Evolutionary conservation across 2,329 filamentous ascomycete species (phyloP).

Genomic region (Cladophialophora immunda): DNA sequence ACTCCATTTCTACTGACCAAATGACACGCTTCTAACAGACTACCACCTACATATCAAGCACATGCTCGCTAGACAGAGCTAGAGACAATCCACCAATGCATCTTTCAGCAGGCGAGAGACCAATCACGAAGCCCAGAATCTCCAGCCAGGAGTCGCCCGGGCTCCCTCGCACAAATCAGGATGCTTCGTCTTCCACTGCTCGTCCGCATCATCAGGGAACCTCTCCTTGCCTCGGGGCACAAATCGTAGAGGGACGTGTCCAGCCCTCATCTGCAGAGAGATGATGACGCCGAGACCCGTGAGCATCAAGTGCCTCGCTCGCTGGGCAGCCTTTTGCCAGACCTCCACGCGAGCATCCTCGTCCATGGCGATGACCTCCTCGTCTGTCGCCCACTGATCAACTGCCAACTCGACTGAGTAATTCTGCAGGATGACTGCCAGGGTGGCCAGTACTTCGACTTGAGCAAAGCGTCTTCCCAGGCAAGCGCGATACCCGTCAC

Average conservation of each 20-base stretch:
- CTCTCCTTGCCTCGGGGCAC: constrained; percentile 75
- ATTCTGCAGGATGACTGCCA: constrained; percentile 62
- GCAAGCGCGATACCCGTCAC: constrained; percentile 63
- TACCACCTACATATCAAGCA: neutral
- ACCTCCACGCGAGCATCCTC: constrained; percentile 57
- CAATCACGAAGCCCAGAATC: constrained; percentile 28
- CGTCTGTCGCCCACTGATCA: constrained; percentile 64
- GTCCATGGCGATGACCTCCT: constrained; percentile 63
- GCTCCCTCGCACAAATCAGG: constrained; percentile 31
- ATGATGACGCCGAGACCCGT: constrained; percentile 68
- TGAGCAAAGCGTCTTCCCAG: constrained; percentile 66
- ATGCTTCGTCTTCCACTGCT: constrained; percentile 41
- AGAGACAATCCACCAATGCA: constrained; percentile 17
- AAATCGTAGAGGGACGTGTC: constrained; percentile 70
- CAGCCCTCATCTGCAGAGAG: constrained; percentile 74
- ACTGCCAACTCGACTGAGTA: constrained; percentile 77
- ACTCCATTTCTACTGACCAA: neutral
- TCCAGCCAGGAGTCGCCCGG: constrained; percentile 23
- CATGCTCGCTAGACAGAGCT: constrained; percentile 12
- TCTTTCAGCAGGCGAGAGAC: neutral
- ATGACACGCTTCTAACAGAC: neutral
- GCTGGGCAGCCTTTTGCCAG: constrained; percentile 69
- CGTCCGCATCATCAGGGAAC: constrained; percentile 57
- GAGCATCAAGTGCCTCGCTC: constrained; percentile 62
- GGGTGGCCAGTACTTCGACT: constrained; percentile 63